Percentiles rank a stretch among this genome's conserved stretches.
Evolutionary conservation across 2,329 filamentous ascomycete genomes (phyloP).

Genomic region (Macrophomina tecta): DNA sequence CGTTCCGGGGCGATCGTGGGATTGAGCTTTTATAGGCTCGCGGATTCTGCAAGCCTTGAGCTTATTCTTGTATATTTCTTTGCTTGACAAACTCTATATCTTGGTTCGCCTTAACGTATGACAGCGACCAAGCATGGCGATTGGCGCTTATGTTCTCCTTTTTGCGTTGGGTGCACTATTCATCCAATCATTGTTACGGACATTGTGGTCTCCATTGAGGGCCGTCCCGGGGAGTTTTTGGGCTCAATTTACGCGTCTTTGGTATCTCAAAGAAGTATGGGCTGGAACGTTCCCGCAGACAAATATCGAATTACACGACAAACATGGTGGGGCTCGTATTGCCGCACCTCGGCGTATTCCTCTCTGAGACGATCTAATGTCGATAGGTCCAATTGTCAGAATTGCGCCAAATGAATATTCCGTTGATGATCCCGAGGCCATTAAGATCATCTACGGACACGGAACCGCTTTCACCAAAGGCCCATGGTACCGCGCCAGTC

Average conservation of each 20-base stretch:
- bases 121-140: not conserved
- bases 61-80: not conserved
- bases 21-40: not conserved
- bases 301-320: slow-evolving; percentile 44
- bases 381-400: slow-evolving; percentile 41
- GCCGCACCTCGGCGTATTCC: not conserved
- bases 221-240: slow-evolving; percentile 5
- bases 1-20: not conserved
- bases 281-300: not conserved
- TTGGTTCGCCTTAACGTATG: not conserved
- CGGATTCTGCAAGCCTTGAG: not conserved
- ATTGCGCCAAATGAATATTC: slow-evolving; percentile 40
- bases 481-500: slow-evolving; percentile 59
- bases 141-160: not conserved
- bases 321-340: not conserved
- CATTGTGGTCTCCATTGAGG: not conserved
- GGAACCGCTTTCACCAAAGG: slow-evolving; percentile 61
- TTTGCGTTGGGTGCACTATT: not conserved
- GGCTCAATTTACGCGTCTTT: not conserved
- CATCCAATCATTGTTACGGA: not conserved
- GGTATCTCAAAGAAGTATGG: not conserved
- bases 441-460: slow-evolving; percentile 40
- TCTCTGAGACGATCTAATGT: not conserved
- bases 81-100: not conserved
- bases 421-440: slow-evolving; percentile 38